phyloP scores from a whole-genome alignment of 2,329 filamentous ascomycete genomes.

The Aspergillus sp. region DNA sequence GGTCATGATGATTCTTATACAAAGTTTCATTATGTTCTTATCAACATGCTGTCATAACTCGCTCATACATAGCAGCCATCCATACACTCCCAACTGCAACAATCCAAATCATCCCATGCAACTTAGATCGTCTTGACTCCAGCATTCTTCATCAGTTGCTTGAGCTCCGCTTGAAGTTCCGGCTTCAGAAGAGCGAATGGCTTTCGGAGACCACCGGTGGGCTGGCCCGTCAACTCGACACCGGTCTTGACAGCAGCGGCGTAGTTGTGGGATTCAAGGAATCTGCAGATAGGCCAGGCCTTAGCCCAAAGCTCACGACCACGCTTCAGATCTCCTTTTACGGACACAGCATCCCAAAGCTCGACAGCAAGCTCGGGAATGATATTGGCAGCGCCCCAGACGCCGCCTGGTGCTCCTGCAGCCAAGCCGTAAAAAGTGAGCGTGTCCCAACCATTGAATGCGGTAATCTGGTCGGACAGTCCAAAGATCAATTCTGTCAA shows the following conservation, averaged over 20 bases:
- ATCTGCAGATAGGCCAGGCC: conserved; percentile 52
- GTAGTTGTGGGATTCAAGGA: conserved; percentile 51
- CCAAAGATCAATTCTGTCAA: conserved; percentile 52
- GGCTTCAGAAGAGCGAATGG: conserved; percentile 45
- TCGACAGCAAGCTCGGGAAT: conserved; percentile 50
- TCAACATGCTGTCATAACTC: background rate
- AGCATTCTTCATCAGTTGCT: conserved; percentile 37
- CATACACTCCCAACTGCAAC: background rate
- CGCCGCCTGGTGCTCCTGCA: conserved; percentile 50
- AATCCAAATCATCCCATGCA: background rate
- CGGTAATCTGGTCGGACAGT: conserved; percentile 42
- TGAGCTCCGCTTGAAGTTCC: conserved; percentile 35
- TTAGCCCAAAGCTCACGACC: conserved; percentile 50
- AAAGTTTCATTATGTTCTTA: background rate
- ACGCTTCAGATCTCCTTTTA: conserved; percentile 42
- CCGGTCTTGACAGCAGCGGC: conserved; percentile 50
- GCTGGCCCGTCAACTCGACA: conserved; percentile 47
- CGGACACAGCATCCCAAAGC: conserved; percentile 49
- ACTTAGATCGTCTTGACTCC: conserved; percentile 35
- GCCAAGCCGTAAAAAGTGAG: conserved; percentile 54
- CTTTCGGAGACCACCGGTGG: conserved; percentile 50
- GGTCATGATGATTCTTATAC: background rate
- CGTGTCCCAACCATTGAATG: conserved; percentile 56
- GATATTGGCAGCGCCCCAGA: conserved; percentile 54
- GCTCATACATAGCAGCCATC: too few relatives aligned